Evolutionary conservation across 106 monocot genomes (phyloP), one percentile per base, ranked within the genome.

Genomic region (Dactylorhiza incarnata): DNA sequence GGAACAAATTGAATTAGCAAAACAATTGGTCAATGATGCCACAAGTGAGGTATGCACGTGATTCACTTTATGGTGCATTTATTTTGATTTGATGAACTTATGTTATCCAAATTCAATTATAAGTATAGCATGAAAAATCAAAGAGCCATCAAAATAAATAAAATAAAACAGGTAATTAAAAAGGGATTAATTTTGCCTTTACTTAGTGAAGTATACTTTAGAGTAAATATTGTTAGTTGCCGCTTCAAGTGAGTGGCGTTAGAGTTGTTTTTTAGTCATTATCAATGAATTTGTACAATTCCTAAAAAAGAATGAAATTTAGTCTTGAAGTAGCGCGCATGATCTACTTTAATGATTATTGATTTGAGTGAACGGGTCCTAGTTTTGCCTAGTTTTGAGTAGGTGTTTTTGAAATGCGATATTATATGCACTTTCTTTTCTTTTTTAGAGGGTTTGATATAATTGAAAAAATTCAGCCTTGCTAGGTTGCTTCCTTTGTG

Each of bases 1-100:
- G 23, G 94, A 94, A 71, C 99, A 99, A 69, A 88, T 99, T 75
- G 99, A 99, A 84, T 77, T 78, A 68, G 99, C 99, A 62, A 99
- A 99, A 85, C 87, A 94, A 72, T 76, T 99, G 73, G 83, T 99
- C 55, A 87, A 85, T 88, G 99, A 99, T 84, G 82, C 89, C 48
- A 81, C 84, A n/a, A 99, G 84, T 74, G 89, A 72, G 72, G 72
- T 72, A 72, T 72, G 48, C 22, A 16, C 72, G 29, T n/a, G 11
- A 12, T 8, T 12, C 65, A 65, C 26, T 9, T 65, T 65, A 2
- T 65, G 9, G 65, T 65, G 17, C 25, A 37, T 65, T 65, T 65
- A 65, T 65, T 37, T 65, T 29, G 65, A 26, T 65, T 8, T 29
- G 58, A 65, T 65, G 24, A 65, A 65, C 29, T 59, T 59, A 65